Base-by-base conservation (phyloP, 306 rosid genomes). In the Pueraria montana region DNA sequence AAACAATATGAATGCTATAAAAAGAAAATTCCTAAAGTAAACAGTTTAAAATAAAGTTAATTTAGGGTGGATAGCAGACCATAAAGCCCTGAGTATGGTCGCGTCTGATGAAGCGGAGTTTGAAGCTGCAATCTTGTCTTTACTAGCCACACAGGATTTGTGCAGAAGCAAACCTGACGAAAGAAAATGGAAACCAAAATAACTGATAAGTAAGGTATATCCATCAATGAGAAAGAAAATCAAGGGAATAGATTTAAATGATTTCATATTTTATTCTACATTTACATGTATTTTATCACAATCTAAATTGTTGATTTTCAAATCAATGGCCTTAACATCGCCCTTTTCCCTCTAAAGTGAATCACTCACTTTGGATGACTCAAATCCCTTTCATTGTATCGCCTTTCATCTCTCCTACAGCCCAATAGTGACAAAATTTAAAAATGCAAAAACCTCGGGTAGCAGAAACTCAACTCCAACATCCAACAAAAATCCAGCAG, bases 51-150 rank as follows among this genome's bases (percentile, higher is more conserved):
- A 86, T 77, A 81, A 79, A 85, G 81, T 74, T 80, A 78, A 63
- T 66, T 50, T 78, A 87, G 88, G 91, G 89, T 67, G 70, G 66
- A 80, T 84, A 89, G 86, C 89, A 85, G 89, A 96, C 99, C 98
- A 88, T 92, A 92, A 86, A 96, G 71, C 84, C 99, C 97, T 65
- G 91, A 83, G 88, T 96, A 92, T 36, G 97, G 98, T 26, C 38
- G 97, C 23, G 91, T 85, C 89, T 92, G 98, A 92, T 92, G 92
- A 85, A 92, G 91, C 81, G 97, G 98, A 86, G 87, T 92, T 89
- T 96, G 99, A 88, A 96, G 99, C 91, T 96, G 98, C 91, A 96
- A 78, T 90, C 99, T 91, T 84, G 98, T 96, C 85, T 96, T 96
- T 65, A 96, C 98, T 18, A 96, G 92, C 98, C 99, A 94, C 71